Evolutionary conservation across 2,329 filamentous ascomycete genomes (phyloP), one percentile per base, ranked within the genome.

Genomic region (Ophiocordyceps camponoti-saundersi): DNA sequence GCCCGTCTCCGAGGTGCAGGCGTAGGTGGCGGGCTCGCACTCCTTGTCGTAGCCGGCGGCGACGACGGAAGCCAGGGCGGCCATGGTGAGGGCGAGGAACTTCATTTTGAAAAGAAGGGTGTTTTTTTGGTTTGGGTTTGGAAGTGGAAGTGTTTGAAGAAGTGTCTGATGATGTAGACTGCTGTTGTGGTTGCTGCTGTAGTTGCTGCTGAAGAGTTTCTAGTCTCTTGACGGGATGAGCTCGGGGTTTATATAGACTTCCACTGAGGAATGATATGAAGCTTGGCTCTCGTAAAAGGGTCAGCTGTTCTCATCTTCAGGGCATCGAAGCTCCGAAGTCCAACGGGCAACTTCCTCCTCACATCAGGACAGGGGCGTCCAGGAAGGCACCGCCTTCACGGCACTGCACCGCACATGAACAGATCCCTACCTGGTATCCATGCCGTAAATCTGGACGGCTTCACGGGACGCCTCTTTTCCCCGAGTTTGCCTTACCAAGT

Each of bases 11-110:
- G 45, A 30, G 20, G 55, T 47, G 58, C 63, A 65, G 12, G 49
- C 12, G 52, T 65, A 65, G n/a, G 62, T 62, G 42, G 48, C 63
- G 2, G 63, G 61, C 40, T 48, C 54, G 59, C 63, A 65, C 15
- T 34, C 44, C 42, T 44, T 44, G 13, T 18, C 42, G 16, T 49
- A 44, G 46, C 42, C 41, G 32, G 53, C 54, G 44, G 48, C 13
- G 30, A 46, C 52, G 40, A 54, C 29, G 41, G 52, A 43, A 30
- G 48, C 49, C 39, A 57, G 45, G 45, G 51, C 43, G 43, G 54
- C 55, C 48, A 60, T 41, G 45, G 56, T 46, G 48, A 60, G 39
- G 46, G 57, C 46, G 48, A 55, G 46, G 56, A 60, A 54, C 58
- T 62, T 58, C 60, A 62, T 62, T 44, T 47, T 59, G 55, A 48